Percentiles rank a stretch among this genome's conserved stretches.
Evolutionary conservation across 1,139 yeast species (phyloP).

Genomic region (Pichia sp.): DNA sequence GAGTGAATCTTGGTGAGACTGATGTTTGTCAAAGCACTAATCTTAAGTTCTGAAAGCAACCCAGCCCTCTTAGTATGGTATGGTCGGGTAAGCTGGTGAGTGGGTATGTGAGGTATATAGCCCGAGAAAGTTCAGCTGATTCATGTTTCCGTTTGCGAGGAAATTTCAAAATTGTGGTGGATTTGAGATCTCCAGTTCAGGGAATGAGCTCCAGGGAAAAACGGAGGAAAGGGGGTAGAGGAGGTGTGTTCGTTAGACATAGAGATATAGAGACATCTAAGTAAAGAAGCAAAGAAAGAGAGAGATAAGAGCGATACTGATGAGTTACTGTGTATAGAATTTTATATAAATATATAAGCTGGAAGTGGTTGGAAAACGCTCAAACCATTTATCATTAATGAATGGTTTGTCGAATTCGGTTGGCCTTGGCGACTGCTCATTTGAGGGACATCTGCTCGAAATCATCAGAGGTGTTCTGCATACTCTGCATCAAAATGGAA

Average conservation of each 20-base stretch:
- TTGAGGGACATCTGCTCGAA: conserved; percentile 24
- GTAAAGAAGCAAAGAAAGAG: not conserved
- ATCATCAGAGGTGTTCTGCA: conserved; percentile 25
- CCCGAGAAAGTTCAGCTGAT: not conserved
- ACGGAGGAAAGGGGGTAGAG: no score
- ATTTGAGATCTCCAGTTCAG: not conserved
- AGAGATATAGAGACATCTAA: no score
- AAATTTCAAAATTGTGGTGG: not conserved
- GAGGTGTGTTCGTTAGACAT: no score
- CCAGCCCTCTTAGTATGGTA: no score
- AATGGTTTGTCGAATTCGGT: not conserved
- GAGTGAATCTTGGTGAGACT: no score
- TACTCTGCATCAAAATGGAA: conserved; percentile 19
- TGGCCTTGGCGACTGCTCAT: not conserved
- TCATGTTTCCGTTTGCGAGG: not conserved
- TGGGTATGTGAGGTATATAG: not conserved
- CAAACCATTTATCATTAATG: no score
- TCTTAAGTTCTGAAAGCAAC: no score
- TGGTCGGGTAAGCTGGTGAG: no score
- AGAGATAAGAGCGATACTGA: not conserved
- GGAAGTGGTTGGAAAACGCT: not conserved
- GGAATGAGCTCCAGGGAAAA: no score
- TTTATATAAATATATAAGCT: not conserved
- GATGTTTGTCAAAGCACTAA: no score
- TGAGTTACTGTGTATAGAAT: not conserved